These are phyloP conservation scores for Rhizopus sp. DNA, from an alignment of 371 early-diverging fungal species.

Conservation along the genomic window DNA sequence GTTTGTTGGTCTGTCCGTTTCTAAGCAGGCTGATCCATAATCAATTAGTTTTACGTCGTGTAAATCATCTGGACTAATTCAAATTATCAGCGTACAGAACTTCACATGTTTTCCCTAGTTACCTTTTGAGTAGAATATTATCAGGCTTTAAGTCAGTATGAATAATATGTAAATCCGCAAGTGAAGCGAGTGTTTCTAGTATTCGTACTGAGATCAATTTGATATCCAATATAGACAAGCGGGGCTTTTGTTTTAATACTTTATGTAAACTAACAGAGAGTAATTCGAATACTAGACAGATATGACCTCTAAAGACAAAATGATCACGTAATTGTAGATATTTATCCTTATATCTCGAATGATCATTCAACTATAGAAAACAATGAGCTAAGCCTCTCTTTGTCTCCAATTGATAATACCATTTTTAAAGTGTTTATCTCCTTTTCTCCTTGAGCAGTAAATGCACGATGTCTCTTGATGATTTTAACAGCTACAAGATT, in stretches of 20 bases:
- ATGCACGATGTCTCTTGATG: conserved; percentile 92
- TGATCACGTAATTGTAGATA: conserved; percentile 77
- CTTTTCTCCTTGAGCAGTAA: conserved; percentile 89
- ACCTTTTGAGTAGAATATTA: conserved; percentile 92
- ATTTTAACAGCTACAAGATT: conserved; percentile 95
- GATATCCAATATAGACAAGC: conserved; percentile 83
- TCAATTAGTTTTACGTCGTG: conserved; percentile 96
- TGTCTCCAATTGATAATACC: conserved; percentile 36
- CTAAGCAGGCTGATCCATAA: conserved; percentile 95
- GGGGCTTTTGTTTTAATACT: conserved; percentile 81
- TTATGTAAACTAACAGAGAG: conserved; percentile 94
- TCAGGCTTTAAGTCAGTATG: conserved; percentile 99
- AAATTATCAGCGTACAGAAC: neutral
- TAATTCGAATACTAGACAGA: conserved; percentile 95
- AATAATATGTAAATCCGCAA: conserved; percentile 85
- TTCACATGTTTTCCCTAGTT: conserved; percentile 11
- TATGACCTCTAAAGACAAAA: conserved; percentile 89
- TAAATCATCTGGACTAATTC: conserved; percentile 58
- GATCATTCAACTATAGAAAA: conserved; percentile 45
- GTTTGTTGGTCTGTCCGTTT: conserved; percentile 73
- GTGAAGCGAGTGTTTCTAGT: conserved; percentile 80
- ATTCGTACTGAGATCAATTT: conserved; percentile 86
- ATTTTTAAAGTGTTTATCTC: conserved; percentile 89
- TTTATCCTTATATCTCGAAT: conserved; percentile 72
- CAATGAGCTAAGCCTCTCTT: neutral